Evolutionary conservation across 805 yeast genomes (phyloP), one percentile per base, ranked within the genome.

Genomic region (Saccharomycopsis sp.): DNA sequence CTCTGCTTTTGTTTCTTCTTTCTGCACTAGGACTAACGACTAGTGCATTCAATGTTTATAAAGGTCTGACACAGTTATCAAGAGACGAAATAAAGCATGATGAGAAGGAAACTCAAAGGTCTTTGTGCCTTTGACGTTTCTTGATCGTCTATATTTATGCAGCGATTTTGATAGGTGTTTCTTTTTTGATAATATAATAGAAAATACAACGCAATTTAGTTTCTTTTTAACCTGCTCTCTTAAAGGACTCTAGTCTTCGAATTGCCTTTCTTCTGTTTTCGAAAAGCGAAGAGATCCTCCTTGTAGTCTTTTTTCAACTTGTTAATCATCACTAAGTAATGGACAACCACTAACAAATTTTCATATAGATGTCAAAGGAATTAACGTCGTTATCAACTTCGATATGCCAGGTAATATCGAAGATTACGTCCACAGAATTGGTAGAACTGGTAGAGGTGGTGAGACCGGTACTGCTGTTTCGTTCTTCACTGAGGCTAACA

Each of bases 371-470:
- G 99, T 94, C 75, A 94, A 94, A 80, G 99, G 97, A 73, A 89
- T 94, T 72, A 87, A 91, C 67, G 84, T 79, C 68, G 99, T 94
- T 62, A 81, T 94, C 72, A 94, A 94, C 84, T 90, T 81, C 70
- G 98, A 92, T 74, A 92, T 92, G 91, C 98, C 99, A 70, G 91
- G 89, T 75, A 92, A 92, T 77, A 89, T 91, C 71, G 99, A 94
- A 80, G 98, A 94, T 78, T 92, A 92, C 73, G 97, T 92, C 63
- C 99, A 92, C 75, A 85, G 99, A 79, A 94, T 92, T 70, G 99
- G 99, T 75, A 91, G 97, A 83, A 91, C 99, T 64, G 99, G 99
- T 73, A 90, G 99, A 83, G 99, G 97, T 65, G 98, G 98, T 73
- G 85, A 91, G 62, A 79, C 80, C 62, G 99, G 99, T 81, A 91